Evolutionary conservation across 2,329 filamentous ascomycete species (phyloP).

Genomic region (Spiromastix sp.): DNA sequence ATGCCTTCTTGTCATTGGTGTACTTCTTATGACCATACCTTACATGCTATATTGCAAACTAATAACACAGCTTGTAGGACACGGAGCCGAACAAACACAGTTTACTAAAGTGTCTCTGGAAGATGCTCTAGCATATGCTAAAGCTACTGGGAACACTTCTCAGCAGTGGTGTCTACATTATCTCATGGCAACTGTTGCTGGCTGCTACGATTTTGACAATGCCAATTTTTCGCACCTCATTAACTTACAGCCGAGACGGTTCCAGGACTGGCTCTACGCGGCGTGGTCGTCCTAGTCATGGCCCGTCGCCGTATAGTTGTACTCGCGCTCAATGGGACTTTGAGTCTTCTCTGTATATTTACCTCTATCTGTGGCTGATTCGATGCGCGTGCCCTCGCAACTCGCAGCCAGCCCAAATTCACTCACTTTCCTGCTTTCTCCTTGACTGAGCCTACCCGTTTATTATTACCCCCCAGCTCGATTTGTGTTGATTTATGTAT

Average conservation of each 20-base stretch:
- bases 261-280: conserved; percentile 46
- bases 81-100: conserved; percentile 16
- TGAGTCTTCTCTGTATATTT: too few species aligned
- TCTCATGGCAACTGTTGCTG: conserved; percentile 57
- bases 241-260: conserved; percentile 38
- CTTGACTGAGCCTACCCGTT: too few species aligned
- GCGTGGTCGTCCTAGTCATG: conserved; percentile 37
- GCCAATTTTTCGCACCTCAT: conserved; percentile 50
- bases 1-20: too few species aligned
- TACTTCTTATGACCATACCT: conserved; percentile 6
- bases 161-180: conserved; percentile 41
- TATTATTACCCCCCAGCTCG: too few species aligned
- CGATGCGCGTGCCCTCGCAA: too few species aligned
- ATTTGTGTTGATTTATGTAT: too few species aligned
- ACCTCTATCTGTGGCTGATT: too few species aligned
- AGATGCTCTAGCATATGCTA: conserved; percentile 16
- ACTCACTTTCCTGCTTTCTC: too few species aligned
- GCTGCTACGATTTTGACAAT: conserved; percentile 54
- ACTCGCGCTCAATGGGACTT: too few species aligned
- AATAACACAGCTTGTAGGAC: conserved; percentile 9
- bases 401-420: too few species aligned
- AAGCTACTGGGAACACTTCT: conserved; percentile 23
- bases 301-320: too few species aligned
- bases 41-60: conserved; percentile 2
- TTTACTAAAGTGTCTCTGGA: conserved; percentile 17